A percentile compares a stretch with the other conserved stretches of the same genome.
Conservation (phyloP, 805 yeast genomes). For the Cyberlindnera euphorbiiphila region DNA sequence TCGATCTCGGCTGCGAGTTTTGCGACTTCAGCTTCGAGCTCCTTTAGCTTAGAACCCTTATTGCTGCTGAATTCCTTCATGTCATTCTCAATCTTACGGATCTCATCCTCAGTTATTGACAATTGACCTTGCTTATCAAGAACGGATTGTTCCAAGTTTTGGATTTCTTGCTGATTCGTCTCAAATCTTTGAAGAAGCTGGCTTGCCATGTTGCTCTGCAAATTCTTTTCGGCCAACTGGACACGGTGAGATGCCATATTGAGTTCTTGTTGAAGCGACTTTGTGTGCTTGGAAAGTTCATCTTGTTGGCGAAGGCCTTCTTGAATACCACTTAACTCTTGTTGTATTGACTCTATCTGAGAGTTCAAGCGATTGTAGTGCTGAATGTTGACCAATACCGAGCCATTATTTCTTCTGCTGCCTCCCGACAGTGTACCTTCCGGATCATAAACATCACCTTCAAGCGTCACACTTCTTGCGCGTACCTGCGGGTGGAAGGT, state of each 20-base stretch:
- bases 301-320: constrained; percentile 40
- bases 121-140: constrained; percentile 32
- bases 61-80: constrained; percentile 76
- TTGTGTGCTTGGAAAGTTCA: constrained; percentile 45
- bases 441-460: constrained; percentile 95
- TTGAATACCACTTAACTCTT: constrained; percentile 38
- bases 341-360: constrained; percentile 38
- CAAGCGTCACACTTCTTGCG: constrained; percentile 79
- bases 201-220: constrained; percentile 54
- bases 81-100: constrained; percentile 60
- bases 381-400: constrained; percentile 63
- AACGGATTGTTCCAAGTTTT: constrained; percentile 36
- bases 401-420: constrained; percentile 58
- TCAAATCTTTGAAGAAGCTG: constrained; percentile 49
- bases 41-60: constrained; percentile 74
- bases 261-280: constrained; percentile 53
- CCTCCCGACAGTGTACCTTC: constrained; percentile 96
- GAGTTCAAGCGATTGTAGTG: constrained; percentile 47
- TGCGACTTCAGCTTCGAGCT: constrained; percentile 51
- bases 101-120: constrained; percentile 37
- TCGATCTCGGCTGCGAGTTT: constrained; percentile 35
- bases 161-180: constrained; percentile 43
- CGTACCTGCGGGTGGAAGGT: constrained; percentile 81
- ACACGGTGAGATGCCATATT: constrained; percentile 58
- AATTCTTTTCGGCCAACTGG: constrained; percentile 48